Conservation (phyloP, 768 basidiomycete species). For the Leucocoprinus leucothites region DNA sequence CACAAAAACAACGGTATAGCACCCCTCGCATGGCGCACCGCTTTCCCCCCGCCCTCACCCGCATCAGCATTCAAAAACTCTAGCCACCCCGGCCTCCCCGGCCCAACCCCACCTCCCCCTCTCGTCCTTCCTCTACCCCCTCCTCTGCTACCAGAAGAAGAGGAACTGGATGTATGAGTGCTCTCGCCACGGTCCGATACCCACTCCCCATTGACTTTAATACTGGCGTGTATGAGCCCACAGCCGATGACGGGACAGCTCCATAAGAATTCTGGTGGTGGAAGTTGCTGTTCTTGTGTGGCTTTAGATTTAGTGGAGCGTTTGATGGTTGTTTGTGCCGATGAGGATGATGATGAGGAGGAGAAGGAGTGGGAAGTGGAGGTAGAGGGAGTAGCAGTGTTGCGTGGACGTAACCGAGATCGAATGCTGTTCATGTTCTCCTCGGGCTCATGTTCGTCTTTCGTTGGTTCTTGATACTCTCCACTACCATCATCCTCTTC, state of each 20-base stretch:
- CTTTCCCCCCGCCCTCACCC: no score
- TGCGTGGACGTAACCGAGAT: constrained; percentile 54
- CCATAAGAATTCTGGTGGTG: constrained; percentile 46
- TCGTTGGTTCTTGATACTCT: no score
- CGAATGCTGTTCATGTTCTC: constrained; percentile 41
- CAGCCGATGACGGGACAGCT: constrained; percentile 63
- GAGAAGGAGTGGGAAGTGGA: no score
- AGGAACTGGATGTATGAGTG: background rate
- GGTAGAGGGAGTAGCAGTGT: constrained; percentile 13
- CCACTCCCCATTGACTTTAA: constrained; percentile 60
- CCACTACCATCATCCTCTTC: constrained; percentile 15
- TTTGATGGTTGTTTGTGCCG: constrained; percentile 1
- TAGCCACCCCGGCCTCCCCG: background rate
- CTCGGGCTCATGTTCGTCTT: background rate
- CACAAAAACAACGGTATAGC: constrained; percentile 44
- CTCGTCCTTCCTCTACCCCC: constrained; percentile 13
- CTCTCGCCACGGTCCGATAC: constrained; percentile 43
- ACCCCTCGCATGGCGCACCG: constrained; percentile 27
- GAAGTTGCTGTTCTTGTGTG: background rate
- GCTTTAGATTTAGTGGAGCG: constrained; percentile 16
- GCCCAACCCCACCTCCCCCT: constrained; percentile 23
- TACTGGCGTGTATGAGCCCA: constrained; percentile 49
- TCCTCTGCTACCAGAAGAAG: constrained; percentile 2
- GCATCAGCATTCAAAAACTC: background rate
- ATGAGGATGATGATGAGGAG: constrained; percentile 13